phyloP scores from a whole-genome alignment of 1,139 yeast species.

The Saccharomyces hybrid region DNA sequence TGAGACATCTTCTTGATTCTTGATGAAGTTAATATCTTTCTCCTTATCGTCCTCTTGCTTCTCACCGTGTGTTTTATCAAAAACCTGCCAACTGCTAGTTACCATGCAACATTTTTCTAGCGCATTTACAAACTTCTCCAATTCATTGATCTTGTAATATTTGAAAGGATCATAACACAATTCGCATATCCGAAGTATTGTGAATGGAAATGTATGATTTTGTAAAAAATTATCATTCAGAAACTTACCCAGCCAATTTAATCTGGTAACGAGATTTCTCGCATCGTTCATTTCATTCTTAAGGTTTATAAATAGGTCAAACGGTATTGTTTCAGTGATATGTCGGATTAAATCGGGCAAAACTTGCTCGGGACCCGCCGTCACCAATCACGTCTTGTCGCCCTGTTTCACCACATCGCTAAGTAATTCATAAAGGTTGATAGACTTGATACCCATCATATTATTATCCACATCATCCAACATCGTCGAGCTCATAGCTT shows the following conservation, averaged over 20 bases:
- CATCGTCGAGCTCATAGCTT: not conserved
- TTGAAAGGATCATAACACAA: constrained; percentile 30
- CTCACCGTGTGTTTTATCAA: constrained; percentile 1
- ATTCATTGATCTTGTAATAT: constrained; percentile 23
- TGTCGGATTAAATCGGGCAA: constrained; percentile 20
- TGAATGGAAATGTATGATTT: constrained; percentile 23
- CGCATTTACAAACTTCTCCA: constrained; percentile 26
- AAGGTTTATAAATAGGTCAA: constrained; percentile 16
- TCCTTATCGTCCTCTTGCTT: constrained; percentile 4
- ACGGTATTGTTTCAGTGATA: constrained; percentile 23
- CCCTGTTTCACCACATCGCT: constrained; percentile 15
- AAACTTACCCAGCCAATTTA: not conserved
- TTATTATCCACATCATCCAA: constrained; percentile 25
- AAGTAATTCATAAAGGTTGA: constrained; percentile 15
- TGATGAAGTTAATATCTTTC: constrained; percentile 12
- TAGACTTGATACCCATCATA: constrained; percentile 28
- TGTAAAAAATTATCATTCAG: constrained; percentile 15
- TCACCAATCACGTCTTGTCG: constrained; percentile 11
- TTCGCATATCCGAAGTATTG: constrained; percentile 30
- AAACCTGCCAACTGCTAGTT: constrained; percentile 6
- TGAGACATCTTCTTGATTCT: constrained; percentile 28
- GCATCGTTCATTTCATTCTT: not conserved
- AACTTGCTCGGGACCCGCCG: constrained; percentile 12
- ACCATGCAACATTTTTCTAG: constrained; percentile 25
- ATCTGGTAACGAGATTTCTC: not conserved